These are phyloP conservation scores for Lyophyllum semitale DNA, from an alignment of 768 basidiomycete genomes.

Conservation along the genomic window DNA sequence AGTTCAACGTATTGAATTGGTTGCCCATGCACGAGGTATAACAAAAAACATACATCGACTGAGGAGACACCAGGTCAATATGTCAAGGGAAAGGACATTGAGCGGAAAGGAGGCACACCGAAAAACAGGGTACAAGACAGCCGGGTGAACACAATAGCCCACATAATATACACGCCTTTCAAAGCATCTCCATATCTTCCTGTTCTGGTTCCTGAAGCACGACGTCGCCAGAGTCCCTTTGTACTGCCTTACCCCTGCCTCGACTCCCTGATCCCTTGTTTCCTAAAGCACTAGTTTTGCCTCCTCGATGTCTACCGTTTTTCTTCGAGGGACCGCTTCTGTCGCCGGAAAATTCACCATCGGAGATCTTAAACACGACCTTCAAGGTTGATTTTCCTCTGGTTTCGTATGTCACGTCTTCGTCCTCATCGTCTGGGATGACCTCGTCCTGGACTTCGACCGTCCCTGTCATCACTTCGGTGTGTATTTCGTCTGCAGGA, in stretches of 20 bases:
- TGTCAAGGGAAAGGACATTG: background rate
- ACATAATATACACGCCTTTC: background rate
- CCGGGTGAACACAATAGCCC: background rate
- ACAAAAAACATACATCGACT: background rate
- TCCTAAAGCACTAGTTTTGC: constrained; percentile 1
- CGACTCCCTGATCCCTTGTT: constrained; percentile 5
- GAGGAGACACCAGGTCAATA: background rate
- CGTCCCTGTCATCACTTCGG: constrained; percentile 67
- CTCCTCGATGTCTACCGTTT: constrained; percentile 12
- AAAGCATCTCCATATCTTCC: constrained; percentile 37
- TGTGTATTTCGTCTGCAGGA: constrained; percentile 58
- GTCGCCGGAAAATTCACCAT: constrained; percentile 54
- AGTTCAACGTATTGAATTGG: background rate
- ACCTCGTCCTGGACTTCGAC: constrained; percentile 80
- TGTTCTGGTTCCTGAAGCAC: constrained; percentile 47
- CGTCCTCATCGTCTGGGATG: constrained; percentile 71
- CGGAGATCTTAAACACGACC: constrained; percentile 61
- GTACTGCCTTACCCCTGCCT: constrained; percentile 3
- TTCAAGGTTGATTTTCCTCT: constrained; percentile 72
- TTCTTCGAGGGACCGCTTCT: constrained; percentile 25
- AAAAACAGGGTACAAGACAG: background rate
- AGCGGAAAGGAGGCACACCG: background rate
- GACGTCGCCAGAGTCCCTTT: constrained; percentile 24
- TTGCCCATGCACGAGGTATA: background rate
- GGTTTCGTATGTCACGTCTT: constrained; percentile 64